These are phyloP conservation scores for Gnaphalium uliginosum DNA, from an alignment of 129 eudicot species.

Conservation along the genomic window DNA sequence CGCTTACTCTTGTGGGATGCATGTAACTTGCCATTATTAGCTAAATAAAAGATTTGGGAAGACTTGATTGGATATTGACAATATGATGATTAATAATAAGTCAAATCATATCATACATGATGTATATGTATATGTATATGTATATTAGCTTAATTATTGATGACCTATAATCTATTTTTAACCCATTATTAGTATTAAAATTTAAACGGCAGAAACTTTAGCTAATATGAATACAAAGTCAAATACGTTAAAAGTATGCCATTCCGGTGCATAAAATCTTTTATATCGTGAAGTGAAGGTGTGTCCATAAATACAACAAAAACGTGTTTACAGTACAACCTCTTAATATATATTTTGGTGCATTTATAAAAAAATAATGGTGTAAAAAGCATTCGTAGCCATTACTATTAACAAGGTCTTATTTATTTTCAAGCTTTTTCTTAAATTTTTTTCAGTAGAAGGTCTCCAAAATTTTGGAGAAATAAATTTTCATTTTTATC, in stretches of 20 bases:
- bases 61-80: background rate
- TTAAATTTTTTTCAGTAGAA: no score
- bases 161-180: background rate
- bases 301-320: no score
- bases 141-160: background rate
- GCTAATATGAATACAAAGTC: background rate
- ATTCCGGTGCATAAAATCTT: no score
- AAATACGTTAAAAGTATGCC: no score
- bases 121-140: background rate
- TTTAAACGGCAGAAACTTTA: no score
- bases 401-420: no score
- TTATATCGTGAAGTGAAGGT: no score
- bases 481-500: background rate
- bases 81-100: background rate
- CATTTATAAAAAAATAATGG: no score
- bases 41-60: constrained; percentile 5
- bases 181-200: background rate
- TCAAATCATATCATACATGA: background rate
- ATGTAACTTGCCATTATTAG: constrained; percentile 26
- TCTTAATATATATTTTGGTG: no score
- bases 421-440: no score
- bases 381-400: no score
- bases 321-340: no score
- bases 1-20: constrained; percentile 33
- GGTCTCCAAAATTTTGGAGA: background rate